Conservation (phyloP, 305 asterid genomes). For the Fraxinus floribunda region DNA sequence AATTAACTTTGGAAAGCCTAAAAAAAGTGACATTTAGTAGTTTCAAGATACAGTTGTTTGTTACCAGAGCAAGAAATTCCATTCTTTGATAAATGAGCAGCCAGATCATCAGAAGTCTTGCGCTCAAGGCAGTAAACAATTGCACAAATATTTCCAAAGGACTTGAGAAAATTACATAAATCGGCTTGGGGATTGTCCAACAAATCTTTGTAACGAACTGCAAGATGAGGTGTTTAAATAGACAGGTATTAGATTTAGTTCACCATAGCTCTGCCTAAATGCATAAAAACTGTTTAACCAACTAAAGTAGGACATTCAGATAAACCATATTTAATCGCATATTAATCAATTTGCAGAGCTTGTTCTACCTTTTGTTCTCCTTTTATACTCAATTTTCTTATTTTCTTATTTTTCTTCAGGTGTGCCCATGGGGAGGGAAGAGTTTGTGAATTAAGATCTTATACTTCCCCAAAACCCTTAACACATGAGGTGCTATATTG, state of each 20-base stretch:
- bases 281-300: constrained; percentile 7
- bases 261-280: not conserved
- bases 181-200: constrained; percentile 78
- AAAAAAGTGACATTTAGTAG: constrained; percentile 14
- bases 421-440: constrained; percentile 5
- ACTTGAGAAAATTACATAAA: constrained; percentile 74
- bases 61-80: constrained; percentile 94
- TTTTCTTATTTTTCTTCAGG: not conserved
- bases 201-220: constrained; percentile 95
- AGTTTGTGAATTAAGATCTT: constrained; percentile 1
- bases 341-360: constrained; percentile 1
- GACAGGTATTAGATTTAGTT: constrained; percentile 18
- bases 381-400: not conserved
- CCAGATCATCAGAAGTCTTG: constrained; percentile 80
- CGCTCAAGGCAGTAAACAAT: constrained; percentile 97
- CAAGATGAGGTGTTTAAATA: constrained; percentile 31
- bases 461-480: not conserved
- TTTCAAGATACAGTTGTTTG: constrained; percentile 13
- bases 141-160: constrained; percentile 75
- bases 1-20: constrained; percentile 25
- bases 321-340: constrained; percentile 2
- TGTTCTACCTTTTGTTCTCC: constrained; percentile 1
- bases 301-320: not conserved
- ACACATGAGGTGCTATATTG: not conserved
- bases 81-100: constrained; percentile 56